A percentile compares a stretch with the other conserved stretches of the same genome.
These are phyloP conservation scores for Fusarium siculi DNA, from an alignment of 2,329 filamentous ascomycete genomes.

Conservation along the genomic window DNA sequence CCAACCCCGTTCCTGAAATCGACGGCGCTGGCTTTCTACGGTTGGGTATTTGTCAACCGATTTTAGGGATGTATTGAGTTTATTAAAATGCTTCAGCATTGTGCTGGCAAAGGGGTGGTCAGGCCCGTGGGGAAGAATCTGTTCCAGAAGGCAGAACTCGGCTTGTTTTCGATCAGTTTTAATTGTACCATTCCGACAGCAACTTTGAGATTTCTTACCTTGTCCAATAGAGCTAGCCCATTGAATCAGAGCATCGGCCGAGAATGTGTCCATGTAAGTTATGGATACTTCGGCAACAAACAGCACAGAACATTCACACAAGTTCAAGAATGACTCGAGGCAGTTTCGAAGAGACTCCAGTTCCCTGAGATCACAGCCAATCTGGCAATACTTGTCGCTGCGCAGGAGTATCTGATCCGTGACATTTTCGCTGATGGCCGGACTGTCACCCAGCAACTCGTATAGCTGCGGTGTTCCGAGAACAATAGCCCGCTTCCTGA, in stretches of 20 bases:
- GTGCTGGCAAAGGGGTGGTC: constrained; percentile 86
- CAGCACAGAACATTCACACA: constrained; percentile 71
- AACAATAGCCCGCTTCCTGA: constrained; percentile 77
- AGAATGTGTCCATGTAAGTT: constrained; percentile 84
- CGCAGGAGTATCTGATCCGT: constrained; percentile 64
- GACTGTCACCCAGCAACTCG: constrained; percentile 48
- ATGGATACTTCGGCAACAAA: constrained; percentile 92
- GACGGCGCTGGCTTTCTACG: constrained; percentile 70
- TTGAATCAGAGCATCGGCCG: constrained; percentile 77
- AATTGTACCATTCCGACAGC: not conserved
- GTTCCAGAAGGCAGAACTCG: constrained; percentile 87
- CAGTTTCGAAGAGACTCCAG: constrained; percentile 68
- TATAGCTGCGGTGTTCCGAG: constrained; percentile 68
- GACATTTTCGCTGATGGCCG: constrained; percentile 51
- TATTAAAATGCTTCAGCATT: constrained; percentile 86
- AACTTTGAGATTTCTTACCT: constrained; percentile 59
- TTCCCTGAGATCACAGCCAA: constrained; percentile 84
- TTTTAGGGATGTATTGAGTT: constrained; percentile 81
- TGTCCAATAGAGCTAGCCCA: constrained; percentile 80
- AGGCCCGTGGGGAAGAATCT: constrained; percentile 81
- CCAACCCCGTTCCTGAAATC: constrained; percentile 80
- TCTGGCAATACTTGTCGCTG: constrained; percentile 78
- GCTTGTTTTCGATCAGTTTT: constrained; percentile 49
- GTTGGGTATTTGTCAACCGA: constrained; percentile 77
- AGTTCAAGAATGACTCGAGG: constrained; percentile 67